Evolutionary conservation across 2,329 filamentous ascomycete species (phyloP).

Genomic region (Colletotrichum cordylinicola): DNA sequence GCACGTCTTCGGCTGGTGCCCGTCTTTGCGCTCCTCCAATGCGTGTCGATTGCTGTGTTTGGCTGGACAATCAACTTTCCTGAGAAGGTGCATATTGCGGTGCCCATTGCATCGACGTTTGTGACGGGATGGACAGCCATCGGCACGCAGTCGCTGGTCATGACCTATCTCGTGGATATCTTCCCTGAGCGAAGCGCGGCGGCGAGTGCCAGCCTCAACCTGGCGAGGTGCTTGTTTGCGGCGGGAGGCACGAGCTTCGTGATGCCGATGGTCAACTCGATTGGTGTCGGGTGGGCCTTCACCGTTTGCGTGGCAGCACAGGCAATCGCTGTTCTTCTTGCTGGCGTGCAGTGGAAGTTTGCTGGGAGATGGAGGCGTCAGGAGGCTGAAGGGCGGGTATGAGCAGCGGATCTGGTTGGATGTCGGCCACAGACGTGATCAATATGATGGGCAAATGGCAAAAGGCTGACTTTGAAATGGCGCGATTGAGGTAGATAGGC

Average conservation of each 20-base stretch:
- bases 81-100: constrained; percentile 47
- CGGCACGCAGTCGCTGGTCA: constrained; percentile 52
- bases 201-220: constrained; percentile 58
- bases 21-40: constrained; percentile 49
- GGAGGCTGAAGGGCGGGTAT: not conserved
- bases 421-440: not conserved
- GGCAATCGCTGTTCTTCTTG: constrained; percentile 47
- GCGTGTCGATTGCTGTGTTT: constrained; percentile 51
- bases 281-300: constrained; percentile 39
- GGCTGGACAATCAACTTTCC: constrained; percentile 57
- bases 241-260: constrained; percentile 49
- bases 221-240: constrained; percentile 56
- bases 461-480: not conserved
- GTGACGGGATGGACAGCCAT: constrained; percentile 57
- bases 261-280: constrained; percentile 51
- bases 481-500: not conserved
- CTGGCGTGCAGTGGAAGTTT: constrained; percentile 49
- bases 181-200: constrained; percentile 55
- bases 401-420: not conserved
- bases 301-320: constrained; percentile 50
- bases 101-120: constrained; percentile 56
- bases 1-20: constrained; percentile 56
- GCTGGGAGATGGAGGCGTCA: constrained; percentile 40
- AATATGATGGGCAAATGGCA: not conserved
- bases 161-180: constrained; percentile 60